These are phyloP conservation scores for Melampsora americana DNA, from an alignment of 1,284 basidiomycete species.

Conservation along the genomic window DNA sequence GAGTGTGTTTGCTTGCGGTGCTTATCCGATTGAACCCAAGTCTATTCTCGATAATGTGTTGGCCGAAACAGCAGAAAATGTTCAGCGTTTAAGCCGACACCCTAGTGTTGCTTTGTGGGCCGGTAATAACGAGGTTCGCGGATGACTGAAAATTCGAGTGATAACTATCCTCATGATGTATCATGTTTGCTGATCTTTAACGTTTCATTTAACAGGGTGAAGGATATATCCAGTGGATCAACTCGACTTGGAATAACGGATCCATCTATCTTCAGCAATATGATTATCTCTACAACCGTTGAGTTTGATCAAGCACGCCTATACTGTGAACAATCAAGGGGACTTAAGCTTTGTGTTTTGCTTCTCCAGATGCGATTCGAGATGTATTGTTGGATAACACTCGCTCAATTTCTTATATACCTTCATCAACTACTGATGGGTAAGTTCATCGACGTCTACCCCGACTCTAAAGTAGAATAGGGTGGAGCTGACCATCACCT, in stretches of 20 bases:
- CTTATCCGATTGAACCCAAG: constrained; percentile 47
- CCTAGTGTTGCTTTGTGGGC: constrained; percentile 65
- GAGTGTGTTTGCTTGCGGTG: constrained; percentile 51
- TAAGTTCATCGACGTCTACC: background rate
- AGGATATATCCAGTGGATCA: constrained; percentile 27
- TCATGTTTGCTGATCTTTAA: background rate
- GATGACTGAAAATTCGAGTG: background rate
- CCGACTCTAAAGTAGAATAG: constrained; percentile 49
- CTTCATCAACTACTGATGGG: constrained; percentile 62
- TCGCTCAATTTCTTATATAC: constrained; percentile 63
- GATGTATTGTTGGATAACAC: constrained; percentile 60
- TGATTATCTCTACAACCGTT: constrained; percentile 59
- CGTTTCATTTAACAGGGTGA: constrained; percentile 20
- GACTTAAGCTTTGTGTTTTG: constrained; percentile 57
- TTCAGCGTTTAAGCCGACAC: constrained; percentile 61
- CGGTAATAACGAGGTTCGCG: constrained; percentile 60
- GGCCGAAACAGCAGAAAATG: constrained; percentile 63
- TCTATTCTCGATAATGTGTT: constrained; percentile 61
- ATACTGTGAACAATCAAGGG: constrained; percentile 58
- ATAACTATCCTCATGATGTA: no score
- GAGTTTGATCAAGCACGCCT: constrained; percentile 51
- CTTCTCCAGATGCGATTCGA: constrained; percentile 62
- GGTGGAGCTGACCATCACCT: background rate
- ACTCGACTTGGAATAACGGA: constrained; percentile 26
- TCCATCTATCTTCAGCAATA: constrained; percentile 54